Conservation (phyloP, 2,329 filamentous ascomycete genomes). For the Arthrobotrys sinensis region DNA sequence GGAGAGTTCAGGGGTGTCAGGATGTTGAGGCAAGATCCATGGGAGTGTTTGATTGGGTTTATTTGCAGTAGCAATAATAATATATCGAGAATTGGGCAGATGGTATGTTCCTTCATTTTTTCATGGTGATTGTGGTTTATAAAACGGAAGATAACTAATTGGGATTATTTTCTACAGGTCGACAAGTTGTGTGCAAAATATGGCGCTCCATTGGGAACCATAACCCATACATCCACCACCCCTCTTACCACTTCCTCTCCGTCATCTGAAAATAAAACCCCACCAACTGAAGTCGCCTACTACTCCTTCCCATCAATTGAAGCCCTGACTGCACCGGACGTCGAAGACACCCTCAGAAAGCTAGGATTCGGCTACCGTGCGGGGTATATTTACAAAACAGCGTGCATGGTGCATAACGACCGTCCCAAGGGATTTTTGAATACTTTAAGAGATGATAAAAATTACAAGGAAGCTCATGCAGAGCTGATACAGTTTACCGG, state of each 20-base stretch:
- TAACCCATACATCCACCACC: conserved; percentile 41
- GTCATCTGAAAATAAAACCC: conserved; percentile 33
- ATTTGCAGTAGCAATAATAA: conserved; percentile 99
- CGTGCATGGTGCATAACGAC: conserved; percentile 78
- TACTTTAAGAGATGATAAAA: conserved; percentile 78
- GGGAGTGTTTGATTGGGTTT: conserved; percentile 93
- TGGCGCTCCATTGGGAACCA: conserved; percentile 71
- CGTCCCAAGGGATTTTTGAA: conserved; percentile 83
- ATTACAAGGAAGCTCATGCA: conserved; percentile 85
- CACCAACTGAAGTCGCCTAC: conserved; percentile 76
- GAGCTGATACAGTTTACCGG: conserved; percentile 84
- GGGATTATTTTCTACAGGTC: conserved; percentile 70
- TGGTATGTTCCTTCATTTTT: conserved; percentile 73
- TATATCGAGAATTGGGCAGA: conserved; percentile 92
- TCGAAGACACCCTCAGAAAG: conserved; percentile 83
- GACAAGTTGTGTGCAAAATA: conserved; percentile 92
- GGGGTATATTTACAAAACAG: conserved; percentile 91
- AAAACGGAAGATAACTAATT: conserved; percentile 1
- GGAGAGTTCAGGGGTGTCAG: conserved; percentile 90
- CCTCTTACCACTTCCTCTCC: conserved; percentile 18
- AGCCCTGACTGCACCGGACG: conserved; percentile 79
- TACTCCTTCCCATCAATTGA: conserved; percentile 88
- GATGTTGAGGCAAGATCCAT: conserved; percentile 93
- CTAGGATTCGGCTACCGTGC: conserved; percentile 96
- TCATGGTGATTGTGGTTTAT: neutral